Conservation (phyloP, 768 basidiomycete genomes). For the Mycena crocata region DNA sequence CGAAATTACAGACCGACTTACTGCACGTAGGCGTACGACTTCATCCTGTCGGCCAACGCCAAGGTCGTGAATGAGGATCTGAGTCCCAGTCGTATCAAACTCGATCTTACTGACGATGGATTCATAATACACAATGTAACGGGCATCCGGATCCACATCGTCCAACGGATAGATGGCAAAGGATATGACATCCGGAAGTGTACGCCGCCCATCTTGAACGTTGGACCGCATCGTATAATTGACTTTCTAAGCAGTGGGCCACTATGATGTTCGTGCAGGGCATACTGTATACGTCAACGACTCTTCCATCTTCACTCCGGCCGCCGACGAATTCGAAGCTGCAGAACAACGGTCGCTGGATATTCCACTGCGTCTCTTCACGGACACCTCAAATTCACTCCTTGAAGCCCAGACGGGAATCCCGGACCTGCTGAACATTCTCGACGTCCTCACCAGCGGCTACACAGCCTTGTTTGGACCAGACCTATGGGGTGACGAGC, state of each 20-base stretch:
- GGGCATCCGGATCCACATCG: slow-evolving; percentile 82
- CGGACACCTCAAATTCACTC: slow-evolving; percentile 62
- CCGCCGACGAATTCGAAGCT: slow-evolving; percentile 23
- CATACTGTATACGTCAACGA: slow-evolving; percentile 89
- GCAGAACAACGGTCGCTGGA: slow-evolving; percentile 50
- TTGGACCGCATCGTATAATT: neutral
- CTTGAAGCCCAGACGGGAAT: slow-evolving; percentile 53
- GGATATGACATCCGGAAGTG: slow-evolving; percentile 90
- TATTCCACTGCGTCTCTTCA: slow-evolving; percentile 69
- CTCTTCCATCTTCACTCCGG: slow-evolving; percentile 51
- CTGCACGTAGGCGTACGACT: slow-evolving; percentile 77
- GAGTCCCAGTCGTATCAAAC: slow-evolving; percentile 74
- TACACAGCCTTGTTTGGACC: slow-evolving; percentile 80
- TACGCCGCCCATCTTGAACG: slow-evolving; percentile 51
- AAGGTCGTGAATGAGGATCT: slow-evolving; percentile 70
- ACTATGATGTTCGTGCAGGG: slow-evolving; percentile 81
- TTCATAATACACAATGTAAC: slow-evolving; percentile 81
- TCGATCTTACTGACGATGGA: slow-evolving; percentile 72
- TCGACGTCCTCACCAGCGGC: slow-evolving; percentile 66
- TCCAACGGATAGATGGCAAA: slow-evolving; percentile 67
- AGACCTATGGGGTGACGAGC: slow-evolving; percentile 53
- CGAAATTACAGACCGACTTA: neutral
- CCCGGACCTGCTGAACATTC: slow-evolving; percentile 45
- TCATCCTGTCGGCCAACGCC: slow-evolving; percentile 77
- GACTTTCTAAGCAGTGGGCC: slow-evolving; percentile 70